Conservation (phyloP, 2,329 filamentous ascomycete genomes). For the Trichoderma atroviride region DNA sequence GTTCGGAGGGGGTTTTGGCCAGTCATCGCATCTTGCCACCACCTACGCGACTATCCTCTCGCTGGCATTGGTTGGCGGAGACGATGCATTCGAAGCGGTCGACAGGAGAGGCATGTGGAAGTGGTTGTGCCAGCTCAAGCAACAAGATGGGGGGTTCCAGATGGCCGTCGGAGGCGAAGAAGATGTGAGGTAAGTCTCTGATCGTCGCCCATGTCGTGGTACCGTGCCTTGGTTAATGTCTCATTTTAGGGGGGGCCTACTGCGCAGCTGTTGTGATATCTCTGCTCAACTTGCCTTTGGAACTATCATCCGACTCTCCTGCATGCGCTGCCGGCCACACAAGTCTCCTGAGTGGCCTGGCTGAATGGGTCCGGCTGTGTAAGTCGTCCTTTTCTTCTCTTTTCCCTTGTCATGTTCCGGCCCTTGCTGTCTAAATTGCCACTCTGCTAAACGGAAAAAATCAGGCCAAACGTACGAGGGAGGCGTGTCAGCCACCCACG, state of each 20-base stretch:
- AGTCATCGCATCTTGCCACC: constrained; percentile 83
- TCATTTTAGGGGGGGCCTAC: constrained; percentile 76
- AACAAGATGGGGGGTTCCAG: constrained; percentile 84
- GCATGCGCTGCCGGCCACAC: constrained; percentile 64
- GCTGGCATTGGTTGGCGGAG: constrained; percentile 75
- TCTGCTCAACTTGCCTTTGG: constrained; percentile 78
- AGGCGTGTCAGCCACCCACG: constrained; percentile 83
- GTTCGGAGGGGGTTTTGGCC: constrained; percentile 92
- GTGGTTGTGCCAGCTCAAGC: constrained; percentile 86
- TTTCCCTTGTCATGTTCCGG: constrained; percentile 30
- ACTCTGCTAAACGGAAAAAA: constrained; percentile 2
- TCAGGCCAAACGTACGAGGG: constrained; percentile 91
- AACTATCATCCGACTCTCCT: constrained; percentile 73
- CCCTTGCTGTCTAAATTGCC: constrained; percentile 25
- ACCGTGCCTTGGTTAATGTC: constrained; percentile 28
- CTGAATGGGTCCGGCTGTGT: constrained; percentile 81
- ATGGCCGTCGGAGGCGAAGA: constrained; percentile 86
- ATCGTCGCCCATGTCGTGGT: constrained; percentile 30
- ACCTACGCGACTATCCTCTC: constrained; percentile 84
- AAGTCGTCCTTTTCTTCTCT: constrained; percentile 48
- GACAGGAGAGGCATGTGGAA: constrained; percentile 87
- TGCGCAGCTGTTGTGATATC: constrained; percentile 85
- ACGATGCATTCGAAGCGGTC: constrained; percentile 72
- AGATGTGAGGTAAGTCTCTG: constrained; percentile 72
- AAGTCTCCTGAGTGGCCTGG: constrained; percentile 70